Percentiles rank a stretch among this genome's conserved stretches.
phyloP scores from a whole-genome alignment of 73 alveolate genomes.

The Symbiodinium pilosum region DNA sequence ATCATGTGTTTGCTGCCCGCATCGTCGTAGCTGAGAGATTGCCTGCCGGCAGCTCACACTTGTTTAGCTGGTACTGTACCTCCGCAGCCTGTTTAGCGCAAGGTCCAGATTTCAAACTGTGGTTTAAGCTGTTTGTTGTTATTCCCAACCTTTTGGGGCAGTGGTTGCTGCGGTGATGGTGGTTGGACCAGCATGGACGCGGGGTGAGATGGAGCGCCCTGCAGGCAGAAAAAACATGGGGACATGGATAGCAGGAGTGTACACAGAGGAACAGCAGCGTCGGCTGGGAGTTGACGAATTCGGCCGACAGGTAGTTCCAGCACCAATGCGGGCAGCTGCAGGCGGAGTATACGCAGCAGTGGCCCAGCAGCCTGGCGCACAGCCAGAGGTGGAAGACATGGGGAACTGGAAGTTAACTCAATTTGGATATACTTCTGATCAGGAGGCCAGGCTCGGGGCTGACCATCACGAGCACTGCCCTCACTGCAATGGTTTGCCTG shows the following conservation, averaged over 20 bases:
- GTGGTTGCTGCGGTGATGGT: constrained; percentile 12
- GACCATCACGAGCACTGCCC: constrained; percentile 52
- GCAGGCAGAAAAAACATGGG: constrained; percentile 51
- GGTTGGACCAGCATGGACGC: constrained; percentile 45
- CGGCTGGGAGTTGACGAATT: constrained; percentile 75
- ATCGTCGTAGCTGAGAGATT: too few species aligned
- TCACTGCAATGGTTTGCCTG: constrained; percentile 42
- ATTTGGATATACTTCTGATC: constrained; percentile 60
- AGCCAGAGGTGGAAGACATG: constrained; percentile 41
- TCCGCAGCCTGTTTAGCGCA: too few species aligned
- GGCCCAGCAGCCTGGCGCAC: not conserved
- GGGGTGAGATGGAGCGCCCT: constrained; percentile 33
- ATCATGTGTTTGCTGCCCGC: too few species aligned
- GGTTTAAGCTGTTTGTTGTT: not conserved
- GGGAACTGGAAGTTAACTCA: constrained; percentile 51
- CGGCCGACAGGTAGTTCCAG: not conserved
- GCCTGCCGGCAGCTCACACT: too few species aligned
- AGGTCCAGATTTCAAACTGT: too few species aligned
- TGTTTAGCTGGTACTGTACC: too few species aligned
- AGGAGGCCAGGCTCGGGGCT: constrained; percentile 63
- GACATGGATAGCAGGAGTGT: constrained; percentile 59
- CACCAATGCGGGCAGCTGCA: not conserved
- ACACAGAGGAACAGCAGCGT: constrained; percentile 77
- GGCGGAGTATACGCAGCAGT: not conserved
- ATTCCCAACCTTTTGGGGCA: too few species aligned